Evolutionary conservation across 371 early-diverging fungal genomes (phyloP).

Genomic region (Lichtheimia ramosa): DNA sequence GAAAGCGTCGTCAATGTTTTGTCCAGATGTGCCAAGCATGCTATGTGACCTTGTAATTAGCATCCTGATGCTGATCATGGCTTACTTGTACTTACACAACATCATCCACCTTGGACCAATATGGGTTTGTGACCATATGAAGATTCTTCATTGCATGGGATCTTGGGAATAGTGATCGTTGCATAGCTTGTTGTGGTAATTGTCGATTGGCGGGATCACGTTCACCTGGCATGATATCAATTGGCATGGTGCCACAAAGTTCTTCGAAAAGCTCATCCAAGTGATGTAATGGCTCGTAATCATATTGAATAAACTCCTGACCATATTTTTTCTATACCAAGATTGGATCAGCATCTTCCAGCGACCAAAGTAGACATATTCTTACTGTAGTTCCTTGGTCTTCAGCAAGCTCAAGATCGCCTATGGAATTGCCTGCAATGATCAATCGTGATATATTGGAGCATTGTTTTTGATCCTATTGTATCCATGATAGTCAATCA

Average conservation of each 20-base stretch:
- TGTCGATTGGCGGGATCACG: conserved; percentile 76
- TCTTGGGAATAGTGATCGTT: conserved; percentile 63
- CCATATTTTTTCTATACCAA: conserved; percentile 53
- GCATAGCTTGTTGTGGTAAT: conserved; percentile 88
- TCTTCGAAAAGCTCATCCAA: conserved; percentile 65
- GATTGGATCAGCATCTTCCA: neutral
- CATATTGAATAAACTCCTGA: conserved; percentile 47
- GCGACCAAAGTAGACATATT: neutral
- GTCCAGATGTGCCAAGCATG: conserved; percentile 82
- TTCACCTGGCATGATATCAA: conserved; percentile 87
- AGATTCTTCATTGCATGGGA: conserved; percentile 63
- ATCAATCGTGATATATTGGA: conserved; percentile 64
- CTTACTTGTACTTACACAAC: conserved; percentile 39
- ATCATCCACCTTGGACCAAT: conserved; percentile 66
- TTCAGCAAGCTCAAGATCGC: conserved; percentile 30
- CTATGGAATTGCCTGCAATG: conserved; percentile 77
- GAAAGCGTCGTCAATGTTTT: conserved; percentile 83
- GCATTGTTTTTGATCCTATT: conserved; percentile 50
- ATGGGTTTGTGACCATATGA: conserved; percentile 78
- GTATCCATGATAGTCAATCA: neutral
- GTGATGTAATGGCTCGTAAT: conserved; percentile 41
- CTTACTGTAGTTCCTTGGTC: conserved; percentile 7
- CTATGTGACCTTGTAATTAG: conserved; percentile 21
- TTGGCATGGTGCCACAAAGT: conserved; percentile 57
- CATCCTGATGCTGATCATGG: neutral